phyloP scores from a whole-genome alignment of 1,284 basidiomycete genomes.

The Trichosporon sp. region DNA sequence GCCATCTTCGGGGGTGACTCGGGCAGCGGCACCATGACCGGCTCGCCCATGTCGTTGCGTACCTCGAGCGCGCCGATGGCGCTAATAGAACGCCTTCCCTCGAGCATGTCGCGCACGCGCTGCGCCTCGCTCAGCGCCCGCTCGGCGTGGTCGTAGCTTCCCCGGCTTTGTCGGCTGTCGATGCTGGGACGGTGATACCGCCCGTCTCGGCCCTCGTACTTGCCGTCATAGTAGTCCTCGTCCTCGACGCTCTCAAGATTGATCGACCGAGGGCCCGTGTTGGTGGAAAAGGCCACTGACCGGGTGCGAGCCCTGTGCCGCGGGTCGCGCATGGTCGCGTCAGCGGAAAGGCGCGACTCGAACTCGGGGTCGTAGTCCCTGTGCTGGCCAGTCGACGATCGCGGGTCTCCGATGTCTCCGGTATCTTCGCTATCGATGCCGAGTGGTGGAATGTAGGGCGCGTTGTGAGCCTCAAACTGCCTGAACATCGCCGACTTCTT shows the following conservation, averaged over 20 bases:
- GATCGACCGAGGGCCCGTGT: constrained; percentile 31
- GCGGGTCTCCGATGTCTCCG: constrained; percentile 1
- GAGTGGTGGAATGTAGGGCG: constrained; percentile 29
- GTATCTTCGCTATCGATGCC: constrained; percentile 11
- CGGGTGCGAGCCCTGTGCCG: constrained; percentile 23
- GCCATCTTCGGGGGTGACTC: constrained; percentile 28
- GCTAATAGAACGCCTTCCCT: constrained; percentile 17
- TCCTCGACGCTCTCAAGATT: constrained; percentile 32
- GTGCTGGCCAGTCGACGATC: background rate
- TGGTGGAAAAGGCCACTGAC: constrained; percentile 20
- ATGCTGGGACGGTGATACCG: background rate
- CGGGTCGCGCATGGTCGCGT: constrained; percentile 9
- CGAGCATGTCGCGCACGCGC: constrained; percentile 10
- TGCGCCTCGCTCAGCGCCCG: constrained; percentile 21
- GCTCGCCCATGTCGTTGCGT: constrained; percentile 28
- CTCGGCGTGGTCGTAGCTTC: constrained; percentile 18
- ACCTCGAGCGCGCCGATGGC: constrained; percentile 26
- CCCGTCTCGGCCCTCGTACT: constrained; percentile 22
- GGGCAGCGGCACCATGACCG: constrained; percentile 42
- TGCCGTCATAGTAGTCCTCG: constrained; percentile 23
- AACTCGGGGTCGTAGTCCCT: constrained; percentile 14
- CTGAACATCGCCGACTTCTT: constrained; percentile 48
- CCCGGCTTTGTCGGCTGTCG: constrained; percentile 11
- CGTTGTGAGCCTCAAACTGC: constrained; percentile 32
- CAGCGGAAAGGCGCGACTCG: constrained; percentile 14